These are phyloP conservation scores for Globisporangium spinosum DNA, from an alignment of 352 stramenopile species.

Conservation along the genomic window DNA sequence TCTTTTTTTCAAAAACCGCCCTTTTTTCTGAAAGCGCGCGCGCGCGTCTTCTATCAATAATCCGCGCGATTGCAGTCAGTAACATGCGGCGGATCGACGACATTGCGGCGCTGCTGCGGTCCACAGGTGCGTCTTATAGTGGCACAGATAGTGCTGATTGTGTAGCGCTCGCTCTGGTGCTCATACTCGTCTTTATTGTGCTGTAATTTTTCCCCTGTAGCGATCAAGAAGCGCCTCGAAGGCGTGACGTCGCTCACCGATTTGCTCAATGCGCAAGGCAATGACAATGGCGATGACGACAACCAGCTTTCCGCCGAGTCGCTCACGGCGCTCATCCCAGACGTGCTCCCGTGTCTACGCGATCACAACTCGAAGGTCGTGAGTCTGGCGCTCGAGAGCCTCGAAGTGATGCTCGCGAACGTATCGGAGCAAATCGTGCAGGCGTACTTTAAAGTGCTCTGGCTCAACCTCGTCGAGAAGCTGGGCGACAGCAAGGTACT, in stretches of 20 bases:
- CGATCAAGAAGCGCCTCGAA: slow-evolving; percentile 79
- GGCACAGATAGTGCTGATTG: no score
- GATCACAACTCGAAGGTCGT: slow-evolving; percentile 86
- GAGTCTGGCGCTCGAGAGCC: slow-evolving; percentile 55
- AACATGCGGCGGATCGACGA: slow-evolving; percentile 36
- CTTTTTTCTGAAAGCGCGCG: slow-evolving; percentile 14
- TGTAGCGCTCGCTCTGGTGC: background rate
- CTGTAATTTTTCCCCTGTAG: slow-evolving; percentile 17
- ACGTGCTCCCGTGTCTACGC: slow-evolving; percentile 64
- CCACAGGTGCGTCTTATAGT: slow-evolving; percentile 31
- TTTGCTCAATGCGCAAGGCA: slow-evolving; percentile 29
- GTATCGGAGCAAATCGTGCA: slow-evolving; percentile 45
- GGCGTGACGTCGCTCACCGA: slow-evolving; percentile 59
- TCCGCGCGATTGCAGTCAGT: background rate
- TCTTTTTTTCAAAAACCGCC: slow-evolving; percentile 11
- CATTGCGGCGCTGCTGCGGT: slow-evolving; percentile 52
- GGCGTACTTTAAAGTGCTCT: slow-evolving; percentile 60
- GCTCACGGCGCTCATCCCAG: slow-evolving; percentile 43
- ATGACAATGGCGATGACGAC: slow-evolving; percentile 8
- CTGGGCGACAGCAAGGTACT: slow-evolving; percentile 74
- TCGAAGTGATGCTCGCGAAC: slow-evolving; percentile 47
- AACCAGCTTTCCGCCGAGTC: slow-evolving; percentile 25
- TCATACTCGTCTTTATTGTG: background rate
- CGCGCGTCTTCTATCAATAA: no score
- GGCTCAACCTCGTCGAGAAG: slow-evolving; percentile 61